A percentile compares a stretch with the other conserved stretches of the same genome.
Evolutionary conservation across 2,329 filamentous ascomycete genomes (phyloP).

Genomic region (Peltaster fructicola): DNA sequence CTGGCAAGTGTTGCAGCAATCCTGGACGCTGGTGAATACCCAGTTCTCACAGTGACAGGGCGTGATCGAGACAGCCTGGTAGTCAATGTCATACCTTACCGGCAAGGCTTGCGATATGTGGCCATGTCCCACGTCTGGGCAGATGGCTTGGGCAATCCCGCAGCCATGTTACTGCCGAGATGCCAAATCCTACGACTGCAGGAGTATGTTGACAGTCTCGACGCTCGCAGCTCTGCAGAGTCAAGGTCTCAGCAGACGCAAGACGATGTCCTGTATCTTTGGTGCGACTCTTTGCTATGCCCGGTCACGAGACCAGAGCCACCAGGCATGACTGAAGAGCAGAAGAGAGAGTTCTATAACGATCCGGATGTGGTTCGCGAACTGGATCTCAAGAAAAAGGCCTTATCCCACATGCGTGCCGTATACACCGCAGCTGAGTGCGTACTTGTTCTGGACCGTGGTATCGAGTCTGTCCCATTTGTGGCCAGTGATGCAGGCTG

Average conservation of each 20-base stretch:
- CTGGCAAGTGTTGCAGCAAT: no score
- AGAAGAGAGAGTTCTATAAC: no score
- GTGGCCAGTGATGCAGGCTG: neutral
- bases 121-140: constrained; percentile 2
- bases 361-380: no score
- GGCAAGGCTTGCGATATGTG: neutral
- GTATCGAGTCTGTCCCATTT: neutral
- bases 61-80: no score
- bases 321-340: no score
- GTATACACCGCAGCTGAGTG: constrained; percentile 1
- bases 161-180: neutral
- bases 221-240: no score
- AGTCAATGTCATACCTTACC: no score
- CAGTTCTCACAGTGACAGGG: no score
- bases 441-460: constrained; percentile 1
- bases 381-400: neutral
- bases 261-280: neutral
- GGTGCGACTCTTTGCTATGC: constrained; percentile 2
- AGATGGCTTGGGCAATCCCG: constrained; percentile 2
- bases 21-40: no score
- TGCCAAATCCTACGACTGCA: constrained; percentile 1
- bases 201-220: neutral
- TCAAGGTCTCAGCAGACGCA: no score
- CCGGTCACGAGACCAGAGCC: no score
- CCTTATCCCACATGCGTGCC: neutral